A percentile compares a stretch with the other conserved stretches of the same genome.
These are phyloP conservation scores for Botrytis deweyae DNA, from an alignment of 2,329 filamentous ascomycete genomes.

Conservation along the genomic window DNA sequence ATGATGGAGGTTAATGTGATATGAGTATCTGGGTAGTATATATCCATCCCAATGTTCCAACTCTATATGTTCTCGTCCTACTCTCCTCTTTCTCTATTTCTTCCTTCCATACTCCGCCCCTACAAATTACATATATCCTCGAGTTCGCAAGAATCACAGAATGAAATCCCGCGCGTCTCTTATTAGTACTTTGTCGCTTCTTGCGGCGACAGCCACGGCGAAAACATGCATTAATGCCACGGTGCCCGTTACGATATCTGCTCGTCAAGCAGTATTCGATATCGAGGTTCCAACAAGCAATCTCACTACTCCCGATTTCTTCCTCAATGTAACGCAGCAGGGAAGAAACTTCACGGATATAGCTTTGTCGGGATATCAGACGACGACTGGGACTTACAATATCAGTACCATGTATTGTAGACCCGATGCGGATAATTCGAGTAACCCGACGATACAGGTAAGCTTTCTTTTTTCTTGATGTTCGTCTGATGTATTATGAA, in stretches of 20 bases:
- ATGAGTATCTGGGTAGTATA: neutral
- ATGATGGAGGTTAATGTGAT: neutral
- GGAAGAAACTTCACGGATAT: conserved; percentile 50
- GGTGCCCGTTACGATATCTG: neutral
- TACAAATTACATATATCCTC: neutral
- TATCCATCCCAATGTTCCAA: neutral
- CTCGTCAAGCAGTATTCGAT: neutral
- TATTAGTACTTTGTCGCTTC: neutral
- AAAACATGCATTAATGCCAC: neutral
- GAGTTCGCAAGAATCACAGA: neutral
- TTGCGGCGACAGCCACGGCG: neutral
- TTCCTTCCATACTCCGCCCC: neutral
- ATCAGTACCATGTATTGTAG: conserved; percentile 48
- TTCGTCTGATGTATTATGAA: neutral
- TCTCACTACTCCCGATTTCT: conserved; percentile 48
- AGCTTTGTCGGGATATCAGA: conserved; percentile 49
- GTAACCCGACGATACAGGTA: neutral
- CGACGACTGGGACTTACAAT: conserved; percentile 53
- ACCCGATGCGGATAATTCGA: neutral
- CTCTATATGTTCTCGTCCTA: neutral
- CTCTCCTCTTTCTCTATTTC: neutral
- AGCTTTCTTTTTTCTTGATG: fast-evolving
- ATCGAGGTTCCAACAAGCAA: neutral
- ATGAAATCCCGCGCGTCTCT: neutral
- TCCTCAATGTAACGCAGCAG: conserved; percentile 49